Base-by-base conservation (phyloP, 768 basidiomycete genomes). In the Wakefieldia striispora region DNA sequence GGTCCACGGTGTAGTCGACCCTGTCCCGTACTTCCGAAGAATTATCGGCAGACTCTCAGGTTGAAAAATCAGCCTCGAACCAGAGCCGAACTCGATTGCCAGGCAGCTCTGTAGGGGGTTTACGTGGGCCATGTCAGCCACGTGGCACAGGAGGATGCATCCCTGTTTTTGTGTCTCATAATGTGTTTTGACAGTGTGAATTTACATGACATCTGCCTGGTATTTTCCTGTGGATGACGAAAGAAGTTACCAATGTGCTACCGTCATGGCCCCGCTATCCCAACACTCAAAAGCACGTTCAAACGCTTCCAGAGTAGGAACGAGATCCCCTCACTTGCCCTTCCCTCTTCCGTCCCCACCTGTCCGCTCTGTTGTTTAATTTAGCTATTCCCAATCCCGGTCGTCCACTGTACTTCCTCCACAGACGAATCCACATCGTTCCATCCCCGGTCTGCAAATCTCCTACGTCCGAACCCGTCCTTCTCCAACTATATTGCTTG, bases 381-480 rank as follows among this genome's bases (percentile, higher is more conserved):
- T 53, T 48, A 45, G 45, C 43, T 33, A 61, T 56, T 61, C 60
- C 50, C 48, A 53, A 36, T 60, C 44, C 1, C 33, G 34, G 55
- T 14, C 12, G 19, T 9, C 29, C 3, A 29, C 26, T 53, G 31
- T 60, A 61, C 55, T 56, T 55, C 53, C 41, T 49, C 55, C 54
- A 45, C 46, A 17, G 17, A 19, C 44, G 35, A 12, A 21, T 41
- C 12, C 29, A 11, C 29, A 10, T 13, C 42, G 40, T 54, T 59
- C 67, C 33, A 60, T 54, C 61, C 54, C 40, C 52, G 39, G 50
- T 27, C 44, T 69, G 66, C 66, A 68, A 66, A 70, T 68, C 66
- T 36, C 57, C 53, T n/a, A 41, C 56, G 2, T 52, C 51, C 36
- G n/a, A 43, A 5, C 26, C 45, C 27, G 27, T 26, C 17, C 52